phyloP scores from a whole-genome alignment of 345 rosid genomes.

The Lepidium aucheri region DNA sequence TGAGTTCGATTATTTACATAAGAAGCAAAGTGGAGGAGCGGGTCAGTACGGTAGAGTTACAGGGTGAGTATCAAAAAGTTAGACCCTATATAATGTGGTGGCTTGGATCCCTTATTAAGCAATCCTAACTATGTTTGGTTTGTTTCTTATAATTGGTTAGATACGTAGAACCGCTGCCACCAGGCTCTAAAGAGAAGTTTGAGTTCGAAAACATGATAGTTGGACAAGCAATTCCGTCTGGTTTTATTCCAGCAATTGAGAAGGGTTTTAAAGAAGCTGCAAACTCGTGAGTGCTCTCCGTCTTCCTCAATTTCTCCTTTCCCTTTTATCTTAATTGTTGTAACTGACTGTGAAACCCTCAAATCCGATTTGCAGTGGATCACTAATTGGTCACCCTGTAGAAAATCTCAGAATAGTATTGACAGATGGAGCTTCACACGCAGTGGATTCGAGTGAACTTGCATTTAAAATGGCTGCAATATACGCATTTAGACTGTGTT shows the following conservation, averaged over 20 bases:
- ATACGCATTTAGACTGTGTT: slow-evolving; percentile 97
- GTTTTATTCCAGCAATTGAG: slow-evolving; percentile 90
- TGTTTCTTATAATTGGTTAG: slow-evolving; percentile 26
- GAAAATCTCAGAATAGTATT: slow-evolving; percentile 78
- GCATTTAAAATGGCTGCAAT: slow-evolving; percentile 96
- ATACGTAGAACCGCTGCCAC: slow-evolving; percentile 78
- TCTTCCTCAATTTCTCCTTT: neutral
- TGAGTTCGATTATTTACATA: slow-evolving; percentile 91
- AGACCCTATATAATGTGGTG: neutral
- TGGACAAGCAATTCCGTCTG: slow-evolving; percentile 95
- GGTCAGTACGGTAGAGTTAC: slow-evolving; percentile 94
- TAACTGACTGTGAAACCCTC: neutral
- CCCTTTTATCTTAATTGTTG: neutral
- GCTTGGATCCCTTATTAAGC: neutral
- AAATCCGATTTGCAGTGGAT: slow-evolving; percentile 53
- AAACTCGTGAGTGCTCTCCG: slow-evolving; percentile 62
- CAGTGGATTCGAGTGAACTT: slow-evolving; percentile 97
- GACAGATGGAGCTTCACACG: slow-evolving; percentile 92
- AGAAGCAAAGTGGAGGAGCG: slow-evolving; percentile 97
- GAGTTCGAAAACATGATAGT: slow-evolving; percentile 92
- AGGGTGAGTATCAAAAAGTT: slow-evolving; percentile 50
- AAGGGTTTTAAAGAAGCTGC: slow-evolving; percentile 99
- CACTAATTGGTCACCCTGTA: slow-evolving; percentile 92
- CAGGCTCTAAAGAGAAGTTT: slow-evolving; percentile 55
- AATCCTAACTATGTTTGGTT: neutral